Conservation (phyloP, 306 rosid species). For the Cyamopsis tetragonoloba region DNA sequence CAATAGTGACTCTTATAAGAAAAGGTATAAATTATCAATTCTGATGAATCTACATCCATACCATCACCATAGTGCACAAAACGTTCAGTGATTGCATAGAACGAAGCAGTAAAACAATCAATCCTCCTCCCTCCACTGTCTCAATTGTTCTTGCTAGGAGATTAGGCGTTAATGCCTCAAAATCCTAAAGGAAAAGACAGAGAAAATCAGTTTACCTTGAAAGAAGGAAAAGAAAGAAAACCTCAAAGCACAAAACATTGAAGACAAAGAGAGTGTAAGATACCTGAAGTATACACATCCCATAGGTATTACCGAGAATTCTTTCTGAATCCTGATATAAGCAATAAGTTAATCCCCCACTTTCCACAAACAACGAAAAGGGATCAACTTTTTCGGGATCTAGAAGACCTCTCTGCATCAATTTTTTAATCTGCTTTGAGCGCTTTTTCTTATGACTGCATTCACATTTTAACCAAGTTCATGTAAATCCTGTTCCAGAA, state of each 20-base stretch:
- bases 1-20: neutral
- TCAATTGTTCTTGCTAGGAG: constrained; percentile 91
- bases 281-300: constrained; percentile 98
- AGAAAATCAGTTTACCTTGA: constrained; percentile 8
- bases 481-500: neutral
- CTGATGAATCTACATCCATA: constrained; percentile 34
- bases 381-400: constrained; percentile 87
- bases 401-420: constrained; percentile 68
- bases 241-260: neutral
- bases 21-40: neutral
- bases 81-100: constrained; percentile 81
- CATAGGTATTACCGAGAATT: constrained; percentile 86
- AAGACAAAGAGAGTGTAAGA: neutral
- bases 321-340: constrained; percentile 78
- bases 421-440: constrained; percentile 66
- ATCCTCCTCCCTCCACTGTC: constrained; percentile 99
- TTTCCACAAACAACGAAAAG: constrained; percentile 70
- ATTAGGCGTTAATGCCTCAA: constrained; percentile 93
- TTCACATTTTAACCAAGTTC: constrained; percentile 26
- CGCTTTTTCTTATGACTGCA: constrained; percentile 90
- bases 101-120: constrained; percentile 69
- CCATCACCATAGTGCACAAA: constrained; percentile 97
- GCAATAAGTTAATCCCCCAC: constrained; percentile 70
- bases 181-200: constrained; percentile 56
- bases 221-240: neutral